Base-by-base conservation (phyloP, 2,329 filamentous ascomycete genomes). In the Xylariaceae sp. region DNA sequence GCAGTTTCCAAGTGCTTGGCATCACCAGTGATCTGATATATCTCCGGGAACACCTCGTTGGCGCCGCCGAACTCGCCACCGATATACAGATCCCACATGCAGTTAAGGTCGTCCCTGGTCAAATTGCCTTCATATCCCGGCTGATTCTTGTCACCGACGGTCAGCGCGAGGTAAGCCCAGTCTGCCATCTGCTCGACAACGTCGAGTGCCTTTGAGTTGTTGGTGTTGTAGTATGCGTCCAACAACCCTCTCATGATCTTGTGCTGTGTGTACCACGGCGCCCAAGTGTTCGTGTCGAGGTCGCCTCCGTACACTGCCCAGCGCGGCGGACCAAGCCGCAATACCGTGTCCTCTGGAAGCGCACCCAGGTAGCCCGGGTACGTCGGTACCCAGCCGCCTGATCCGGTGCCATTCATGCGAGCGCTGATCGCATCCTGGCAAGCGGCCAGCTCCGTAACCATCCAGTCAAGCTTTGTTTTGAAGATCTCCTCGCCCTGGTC, bases 1-100 rank as follows among this genome's bases (percentile, higher is more conserved):
- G 65, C 65, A 1, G 62, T 65, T 35, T 64, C 49, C 35, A 66
- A 40, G 42, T 67, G 59, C 5, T 47, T 39, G 22, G 56, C 48
- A 36, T 67, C 60, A 12, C 62, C 62, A 6, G 64, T 67, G 35
- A 67, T 19, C 30, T 63, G 50, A 40, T 64, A 65, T 44, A 67
- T 62, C 51, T 67, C 65, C 2, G 65, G 59, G 45, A 64, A 66
- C 1, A 67, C 62, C 51, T 67, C 64, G 39, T 67, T 67, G 3
- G 61, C 63, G 1, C 63, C 64, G 5, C 64, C 65, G 33, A 58
- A 66, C 41, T 67, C 65, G 15, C 65, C 64, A 3, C 58, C 64
- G 41, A 66, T 66, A 36, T 66, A 66, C 1, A 67, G 50, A 36
- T 67, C 65, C 65, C 64, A 67, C 64, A 67, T 66, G 48, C 61